A percentile compares a stretch with the other conserved stretches of the same genome.
phyloP scores from a whole-genome alignment of 805 yeast species.

The Grigorovia humatica region DNA sequence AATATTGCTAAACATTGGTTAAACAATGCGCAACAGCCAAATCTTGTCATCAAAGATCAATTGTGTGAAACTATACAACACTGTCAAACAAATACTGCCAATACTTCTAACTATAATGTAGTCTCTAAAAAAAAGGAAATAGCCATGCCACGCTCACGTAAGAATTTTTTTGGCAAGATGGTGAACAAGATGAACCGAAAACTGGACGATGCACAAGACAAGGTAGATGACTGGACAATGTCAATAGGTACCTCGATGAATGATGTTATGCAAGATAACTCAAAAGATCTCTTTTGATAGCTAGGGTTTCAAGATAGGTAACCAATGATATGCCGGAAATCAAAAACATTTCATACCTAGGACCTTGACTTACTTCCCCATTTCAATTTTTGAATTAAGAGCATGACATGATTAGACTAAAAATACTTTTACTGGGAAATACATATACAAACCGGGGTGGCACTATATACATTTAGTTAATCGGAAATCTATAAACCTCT shows the following conservation, averaged over 20 bases:
- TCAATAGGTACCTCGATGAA: constrained; percentile 43
- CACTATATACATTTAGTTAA: too few species aligned
- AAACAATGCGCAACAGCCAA: neutral
- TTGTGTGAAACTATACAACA: neutral
- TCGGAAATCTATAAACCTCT: constrained; percentile 35
- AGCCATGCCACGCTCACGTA: neutral
- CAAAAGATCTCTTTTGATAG: neutral
- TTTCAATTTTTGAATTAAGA: too few species aligned
- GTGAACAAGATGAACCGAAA: constrained; percentile 40
- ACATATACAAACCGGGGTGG: neutral
- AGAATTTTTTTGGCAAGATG: constrained; percentile 32
- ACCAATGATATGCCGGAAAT: too few species aligned
- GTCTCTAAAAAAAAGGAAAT: neutral
- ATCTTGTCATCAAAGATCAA: neutral
- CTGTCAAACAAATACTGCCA: neutral
- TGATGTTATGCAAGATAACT: constrained; percentile 34
- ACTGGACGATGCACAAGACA: constrained; percentile 42
- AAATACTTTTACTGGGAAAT: neutral
- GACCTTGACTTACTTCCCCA: too few species aligned
- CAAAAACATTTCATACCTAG: too few species aligned
- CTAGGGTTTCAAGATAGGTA: neutral
- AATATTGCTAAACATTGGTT: neutral
- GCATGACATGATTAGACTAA: too few species aligned
- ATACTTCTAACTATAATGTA: neutral
- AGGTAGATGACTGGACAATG: constrained; percentile 47